phyloP scores from a whole-genome alignment of 768 basidiomycete genomes.

The Glaciozyma martinii region DNA sequence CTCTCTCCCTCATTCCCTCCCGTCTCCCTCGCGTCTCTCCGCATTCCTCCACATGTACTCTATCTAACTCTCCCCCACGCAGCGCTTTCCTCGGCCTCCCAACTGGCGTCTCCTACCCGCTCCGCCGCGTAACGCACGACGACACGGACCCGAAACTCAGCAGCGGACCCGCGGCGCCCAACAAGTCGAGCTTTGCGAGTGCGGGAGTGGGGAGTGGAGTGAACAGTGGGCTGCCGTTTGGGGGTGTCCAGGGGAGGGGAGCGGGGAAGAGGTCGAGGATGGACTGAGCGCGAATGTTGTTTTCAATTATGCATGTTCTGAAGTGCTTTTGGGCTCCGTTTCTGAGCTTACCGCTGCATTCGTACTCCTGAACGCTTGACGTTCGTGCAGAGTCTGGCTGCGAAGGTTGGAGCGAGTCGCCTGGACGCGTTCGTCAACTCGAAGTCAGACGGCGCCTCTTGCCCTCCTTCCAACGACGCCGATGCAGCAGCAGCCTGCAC shows the following conservation, averaged over 20 bases:
- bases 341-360: too few relatives aligned
- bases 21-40: neutral
- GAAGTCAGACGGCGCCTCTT: too few relatives aligned
- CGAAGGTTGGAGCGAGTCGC: too few relatives aligned
- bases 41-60: neutral
- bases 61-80: neutral
- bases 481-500: too few relatives aligned
- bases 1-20: neutral
- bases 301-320: too few relatives aligned
- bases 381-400: too few relatives aligned
- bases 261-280: neutral
- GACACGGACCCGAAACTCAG: constrained; percentile 45
- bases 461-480: too few relatives aligned
- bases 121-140: constrained; percentile 81
- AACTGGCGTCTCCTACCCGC: constrained; percentile 65
- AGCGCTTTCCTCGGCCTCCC: constrained; percentile 68
- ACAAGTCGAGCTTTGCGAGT: neutral
- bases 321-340: too few relatives aligned
- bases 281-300: neutral
- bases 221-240: neutral
- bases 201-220: neutral
- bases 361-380: too few relatives aligned
- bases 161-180: neutral
- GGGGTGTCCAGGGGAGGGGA: neutral
- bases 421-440: too few relatives aligned